A percentile compares a stretch with the other conserved stretches of the same genome.
phyloP scores from a whole-genome alignment of 805 yeast genomes.

The Metschnikowia chrysomelidarum region DNA sequence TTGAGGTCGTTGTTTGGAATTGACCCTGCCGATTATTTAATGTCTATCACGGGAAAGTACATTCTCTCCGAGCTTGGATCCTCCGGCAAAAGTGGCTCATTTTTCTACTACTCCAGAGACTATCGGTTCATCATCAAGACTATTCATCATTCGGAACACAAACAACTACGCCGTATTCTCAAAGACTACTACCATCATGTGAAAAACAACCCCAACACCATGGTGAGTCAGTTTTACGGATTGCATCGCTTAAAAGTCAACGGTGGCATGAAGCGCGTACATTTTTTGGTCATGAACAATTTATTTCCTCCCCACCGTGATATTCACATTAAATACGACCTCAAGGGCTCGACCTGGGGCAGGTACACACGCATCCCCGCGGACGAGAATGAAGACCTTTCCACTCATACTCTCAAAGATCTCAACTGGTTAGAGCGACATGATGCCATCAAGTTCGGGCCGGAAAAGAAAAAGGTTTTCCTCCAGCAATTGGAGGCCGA shows the following conservation, averaged over 20 bases:
- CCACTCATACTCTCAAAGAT: conserved; percentile 69
- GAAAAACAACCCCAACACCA: conserved; percentile 78
- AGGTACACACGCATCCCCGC: conserved; percentile 49
- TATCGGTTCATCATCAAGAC: conserved; percentile 94
- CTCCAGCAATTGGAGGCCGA: conserved; percentile 72
- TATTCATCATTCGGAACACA: conserved; percentile 89
- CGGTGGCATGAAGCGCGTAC: conserved; percentile 65
- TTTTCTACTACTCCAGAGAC: conserved; percentile 92
- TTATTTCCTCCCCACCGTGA: conserved; percentile 91
- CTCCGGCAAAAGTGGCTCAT: conserved; percentile 96
- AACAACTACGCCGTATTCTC: conserved; percentile 69
- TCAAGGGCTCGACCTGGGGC: conserved; percentile 92
- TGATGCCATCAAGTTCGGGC: conserved; percentile 71
- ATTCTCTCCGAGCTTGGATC: conserved; percentile 89
- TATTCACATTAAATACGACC: conserved; percentile 80
- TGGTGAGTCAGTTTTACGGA: conserved; percentile 95
- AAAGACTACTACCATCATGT: conserved; percentile 80
- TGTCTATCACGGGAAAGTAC: conserved; percentile 89
- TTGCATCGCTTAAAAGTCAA: conserved; percentile 92
- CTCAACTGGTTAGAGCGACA: conserved; percentile 77
- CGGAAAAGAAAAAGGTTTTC: conserved; percentile 57
- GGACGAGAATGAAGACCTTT: conserved; percentile 22
- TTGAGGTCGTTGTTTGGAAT: conserved; percentile 75
- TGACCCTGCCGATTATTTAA: conserved; percentile 93
- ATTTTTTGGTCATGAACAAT: conserved; percentile 95